Percentiles rank a stretch among this genome's conserved stretches.
Conservation (phyloP, 441 rosid species). For the Gossypium gossypioides region DNA sequence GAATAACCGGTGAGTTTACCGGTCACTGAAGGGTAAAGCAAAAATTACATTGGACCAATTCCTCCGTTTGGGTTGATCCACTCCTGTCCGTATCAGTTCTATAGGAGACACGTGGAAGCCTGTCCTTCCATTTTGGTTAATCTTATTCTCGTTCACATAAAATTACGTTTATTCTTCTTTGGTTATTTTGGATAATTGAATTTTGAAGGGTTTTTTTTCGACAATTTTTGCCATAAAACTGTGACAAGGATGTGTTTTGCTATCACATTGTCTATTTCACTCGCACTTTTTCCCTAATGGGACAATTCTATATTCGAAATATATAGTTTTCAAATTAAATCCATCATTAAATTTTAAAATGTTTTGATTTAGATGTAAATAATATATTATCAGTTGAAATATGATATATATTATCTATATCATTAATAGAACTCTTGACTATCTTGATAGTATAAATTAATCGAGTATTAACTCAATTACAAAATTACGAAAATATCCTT, state of each 20-base stretch:
- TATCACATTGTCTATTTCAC: not conserved
- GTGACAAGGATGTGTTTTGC: not conserved
- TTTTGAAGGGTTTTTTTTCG: not conserved
- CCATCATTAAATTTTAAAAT: too few relatives aligned
- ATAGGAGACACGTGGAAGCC: slow-evolving; percentile 24
- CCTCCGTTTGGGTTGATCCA: slow-evolving; percentile 30
- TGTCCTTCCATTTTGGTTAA: slow-evolving; percentile 20
- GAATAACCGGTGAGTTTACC: slow-evolving; percentile 25
- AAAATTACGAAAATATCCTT: too few relatives aligned
- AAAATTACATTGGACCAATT: slow-evolving; percentile 28
- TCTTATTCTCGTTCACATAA: slow-evolving; percentile 21
- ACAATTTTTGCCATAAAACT: not conserved
- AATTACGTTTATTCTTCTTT: not conserved
- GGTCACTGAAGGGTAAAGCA: slow-evolving; percentile 23
- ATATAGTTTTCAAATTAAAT: too few relatives aligned
- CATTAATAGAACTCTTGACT: too few relatives aligned
- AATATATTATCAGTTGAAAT: too few relatives aligned
- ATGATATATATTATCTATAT: too few relatives aligned
- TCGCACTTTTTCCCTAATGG: not conserved
- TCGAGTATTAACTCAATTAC: too few relatives aligned
- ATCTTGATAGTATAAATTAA: too few relatives aligned
- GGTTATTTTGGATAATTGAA: not conserved
- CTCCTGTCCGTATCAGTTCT: slow-evolving; percentile 15
- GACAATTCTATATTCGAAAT: not conserved
- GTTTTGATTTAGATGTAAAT: too few relatives aligned